phyloP scores from a whole-genome alignment of 2,329 filamentous ascomycete genomes.

The Xylaria digitata region DNA sequence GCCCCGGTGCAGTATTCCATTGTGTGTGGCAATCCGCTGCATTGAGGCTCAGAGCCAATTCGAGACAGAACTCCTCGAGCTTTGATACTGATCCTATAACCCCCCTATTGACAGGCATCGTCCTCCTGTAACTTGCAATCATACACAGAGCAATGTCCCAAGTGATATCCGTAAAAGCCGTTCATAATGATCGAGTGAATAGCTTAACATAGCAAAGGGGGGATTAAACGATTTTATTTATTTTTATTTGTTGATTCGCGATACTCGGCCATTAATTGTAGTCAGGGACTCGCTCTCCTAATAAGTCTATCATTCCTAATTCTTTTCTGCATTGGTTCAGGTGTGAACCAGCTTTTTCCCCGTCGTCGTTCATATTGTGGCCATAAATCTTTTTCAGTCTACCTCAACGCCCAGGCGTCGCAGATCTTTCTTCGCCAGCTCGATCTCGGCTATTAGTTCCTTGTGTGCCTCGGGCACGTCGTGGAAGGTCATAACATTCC shows the following conservation, averaged over 20 bases:
- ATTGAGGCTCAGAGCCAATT: neutral
- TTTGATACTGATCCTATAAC: neutral
- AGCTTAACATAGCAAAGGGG: neutral
- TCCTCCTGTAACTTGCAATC: neutral
- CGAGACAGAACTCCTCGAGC: neutral
- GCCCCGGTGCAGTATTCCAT: neutral
- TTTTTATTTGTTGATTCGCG: neutral
- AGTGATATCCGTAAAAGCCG: neutral
- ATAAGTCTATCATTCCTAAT: neutral
- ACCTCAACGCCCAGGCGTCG: slow-evolving; percentile 80
- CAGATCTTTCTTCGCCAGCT: slow-evolving; percentile 79
- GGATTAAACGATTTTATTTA: neutral
- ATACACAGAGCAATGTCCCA: neutral
- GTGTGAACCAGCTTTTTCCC: no score
- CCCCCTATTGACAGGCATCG: neutral
- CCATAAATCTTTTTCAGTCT: slow-evolving; percentile 71
- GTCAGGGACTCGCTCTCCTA: neutral
- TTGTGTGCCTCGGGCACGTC: slow-evolving; percentile 91
- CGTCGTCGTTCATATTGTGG: no score
- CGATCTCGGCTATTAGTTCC: slow-evolving; percentile 88
- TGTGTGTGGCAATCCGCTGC: neutral
- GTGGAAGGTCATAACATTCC: slow-evolving; percentile 95
- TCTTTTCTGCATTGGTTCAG: neutral
- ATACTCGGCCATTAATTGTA: neutral
- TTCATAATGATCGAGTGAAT: neutral